Conservation (phyloP, 371 early-diverging fungal species). For the Mucor mucedo region DNA sequence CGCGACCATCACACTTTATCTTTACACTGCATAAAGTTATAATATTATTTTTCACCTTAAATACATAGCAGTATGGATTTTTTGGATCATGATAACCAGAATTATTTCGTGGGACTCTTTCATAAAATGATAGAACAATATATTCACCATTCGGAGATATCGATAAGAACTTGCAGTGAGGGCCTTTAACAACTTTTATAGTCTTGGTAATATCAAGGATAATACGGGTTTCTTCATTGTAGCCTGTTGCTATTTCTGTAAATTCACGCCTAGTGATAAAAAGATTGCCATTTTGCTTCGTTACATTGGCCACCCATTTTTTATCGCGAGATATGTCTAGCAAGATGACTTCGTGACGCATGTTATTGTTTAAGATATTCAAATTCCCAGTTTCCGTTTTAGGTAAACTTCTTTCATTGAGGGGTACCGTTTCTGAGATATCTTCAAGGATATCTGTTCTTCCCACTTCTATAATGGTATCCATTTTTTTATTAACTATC, state of each 20-base stretch:
- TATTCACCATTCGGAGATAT: slow-evolving; percentile 4
- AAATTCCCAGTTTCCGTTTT: no score
- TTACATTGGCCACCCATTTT: neutral
- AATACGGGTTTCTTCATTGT: neutral
- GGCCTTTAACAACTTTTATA: neutral
- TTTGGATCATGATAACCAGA: neutral
- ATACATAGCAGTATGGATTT: neutral
- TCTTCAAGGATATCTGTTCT: no score
- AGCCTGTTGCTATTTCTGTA: neutral
- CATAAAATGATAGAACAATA: slow-evolving; percentile 1
- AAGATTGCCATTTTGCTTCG: neutral
- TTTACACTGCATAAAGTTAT: neutral
- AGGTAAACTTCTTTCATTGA: no score
- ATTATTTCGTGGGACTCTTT: neutral
- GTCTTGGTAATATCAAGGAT: neutral
- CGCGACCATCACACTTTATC: neutral
- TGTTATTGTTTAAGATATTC: no score
- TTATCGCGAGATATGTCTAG: neutral
- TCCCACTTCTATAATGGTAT: no score
- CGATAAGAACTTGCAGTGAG: slow-evolving; percentile 4
- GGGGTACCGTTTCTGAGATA: no score
- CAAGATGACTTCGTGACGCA: neutral
- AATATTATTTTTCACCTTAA: neutral
- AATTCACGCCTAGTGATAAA: neutral
- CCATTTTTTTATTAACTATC: no score